Conservation (phyloP, 2,329 filamentous ascomycete genomes). For the Didymella pinodella region DNA sequence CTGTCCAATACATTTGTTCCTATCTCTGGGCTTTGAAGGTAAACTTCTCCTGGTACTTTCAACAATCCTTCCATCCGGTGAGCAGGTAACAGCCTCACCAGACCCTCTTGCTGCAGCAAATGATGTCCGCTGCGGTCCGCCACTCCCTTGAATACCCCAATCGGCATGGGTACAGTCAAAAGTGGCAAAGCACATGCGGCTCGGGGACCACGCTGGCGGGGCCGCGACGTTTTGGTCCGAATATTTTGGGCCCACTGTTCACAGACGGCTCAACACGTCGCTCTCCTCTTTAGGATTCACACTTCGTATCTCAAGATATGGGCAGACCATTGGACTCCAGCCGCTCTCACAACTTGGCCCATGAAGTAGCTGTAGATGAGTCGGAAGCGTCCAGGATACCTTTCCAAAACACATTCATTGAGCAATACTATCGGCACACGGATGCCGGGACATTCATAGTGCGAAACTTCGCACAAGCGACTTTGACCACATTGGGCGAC, state of each 20-base stretch:
- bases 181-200: slow-evolving; percentile 11
- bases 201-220: slow-evolving; percentile 12
- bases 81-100: neutral
- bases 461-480: neutral
- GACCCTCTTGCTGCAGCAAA: neutral
- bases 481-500: neutral
- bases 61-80: neutral
- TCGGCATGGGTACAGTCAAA: slow-evolving; percentile 6
- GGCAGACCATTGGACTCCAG: neutral
- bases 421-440: neutral
- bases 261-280: neutral
- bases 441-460: neutral
- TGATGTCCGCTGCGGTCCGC: neutral
- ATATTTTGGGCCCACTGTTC: neutral
- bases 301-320: neutral
- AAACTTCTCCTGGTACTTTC: neutral
- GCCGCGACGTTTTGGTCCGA: slow-evolving; percentile 12
- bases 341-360: neutral
- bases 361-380: neutral
- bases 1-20: neutral
- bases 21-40: neutral
- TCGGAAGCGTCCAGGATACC: neutral
- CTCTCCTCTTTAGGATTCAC: neutral
- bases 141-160: neutral
- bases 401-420: neutral